A percentile compares a stretch with the other conserved stretches of the same genome.
These are phyloP conservation scores for Botrytis porri DNA, from an alignment of 2,329 filamentous ascomycete genomes.

Conservation along the genomic window DNA sequence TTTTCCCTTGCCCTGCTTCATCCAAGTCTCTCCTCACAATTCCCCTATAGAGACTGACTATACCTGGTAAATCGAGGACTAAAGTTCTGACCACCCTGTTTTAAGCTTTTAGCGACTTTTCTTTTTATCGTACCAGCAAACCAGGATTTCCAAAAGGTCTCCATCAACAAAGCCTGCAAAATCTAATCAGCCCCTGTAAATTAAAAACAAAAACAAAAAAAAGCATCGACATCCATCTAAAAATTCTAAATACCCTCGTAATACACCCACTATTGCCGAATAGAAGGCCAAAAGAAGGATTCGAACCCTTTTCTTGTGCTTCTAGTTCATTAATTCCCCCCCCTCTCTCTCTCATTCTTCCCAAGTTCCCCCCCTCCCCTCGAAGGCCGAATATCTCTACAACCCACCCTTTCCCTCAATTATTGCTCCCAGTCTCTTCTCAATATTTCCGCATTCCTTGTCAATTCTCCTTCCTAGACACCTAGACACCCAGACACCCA, in stretches of 20 bases:
- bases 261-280: slow-evolving; percentile 17
- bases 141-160: not conserved
- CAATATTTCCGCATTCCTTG: slow-evolving; percentile 12
- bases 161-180: slow-evolving; percentile 2
- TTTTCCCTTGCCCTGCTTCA: not conserved
- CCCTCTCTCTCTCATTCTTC: not conserved
- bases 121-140: not conserved
- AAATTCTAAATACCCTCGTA: not conserved
- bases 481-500: not conserved
- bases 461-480: not conserved
- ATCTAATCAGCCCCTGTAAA: not conserved
- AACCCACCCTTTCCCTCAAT: not conserved
- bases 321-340: not conserved
- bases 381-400: not conserved
- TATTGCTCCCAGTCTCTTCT: not conserved
- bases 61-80: not conserved
- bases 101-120: slow-evolving; percentile 11
- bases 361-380: not conserved
- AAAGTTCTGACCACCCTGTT: slow-evolving; percentile 16
- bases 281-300: slow-evolving; percentile 19
- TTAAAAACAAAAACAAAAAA: not conserved
- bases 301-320: slow-evolving; percentile 4
- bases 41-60: not conserved
- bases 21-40: not conserved
- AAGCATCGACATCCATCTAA: slow-evolving; percentile 8